These are phyloP conservation scores for Dioscorea cayenensis DNA, from an alignment of 116 monocot species.

Conservation along the genomic window DNA sequence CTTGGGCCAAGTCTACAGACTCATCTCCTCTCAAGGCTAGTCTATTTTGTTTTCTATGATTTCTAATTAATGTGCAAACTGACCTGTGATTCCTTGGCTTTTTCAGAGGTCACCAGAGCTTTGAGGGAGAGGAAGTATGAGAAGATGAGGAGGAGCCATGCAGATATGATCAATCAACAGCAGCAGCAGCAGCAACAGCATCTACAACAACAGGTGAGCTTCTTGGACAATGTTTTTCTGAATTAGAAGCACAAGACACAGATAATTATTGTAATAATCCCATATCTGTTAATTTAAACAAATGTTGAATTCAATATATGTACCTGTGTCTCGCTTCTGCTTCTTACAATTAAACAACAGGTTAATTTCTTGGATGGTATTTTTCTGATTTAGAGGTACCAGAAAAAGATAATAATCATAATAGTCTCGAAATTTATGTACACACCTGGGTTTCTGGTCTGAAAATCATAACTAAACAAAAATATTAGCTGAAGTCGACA, in stretches of 20 bases:
- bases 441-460: too few relatives aligned
- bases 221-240: too few relatives aligned
- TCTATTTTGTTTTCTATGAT: neutral
- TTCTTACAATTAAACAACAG: too few relatives aligned
- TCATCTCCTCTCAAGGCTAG: slow-evolving; percentile 71
- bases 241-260: neutral
- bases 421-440: too few relatives aligned
- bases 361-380: too few relatives aligned
- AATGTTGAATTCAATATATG: too few relatives aligned
- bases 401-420: neutral
- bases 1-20: slow-evolving; percentile 75
- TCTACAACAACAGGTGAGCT: neutral
- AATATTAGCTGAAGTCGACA: too few relatives aligned
- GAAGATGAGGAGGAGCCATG: slow-evolving; percentile 22
- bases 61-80: neutral
- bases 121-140: slow-evolving; percentile 61
- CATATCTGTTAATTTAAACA: too few relatives aligned
- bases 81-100: neutral
- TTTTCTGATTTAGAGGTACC: neutral
- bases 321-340: too few relatives aligned
- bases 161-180: slow-evolving; percentile 9
- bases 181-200: slow-evolving; percentile 13
- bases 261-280: neutral
- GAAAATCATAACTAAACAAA: too few relatives aligned
- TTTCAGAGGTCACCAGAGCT: slow-evolving; percentile 69